Percentiles rank a stretch among this genome's conserved stretches.
Evolutionary conservation across 108 stramenopile genomes (phyloP).

Genomic region (Tribonema minus): DNA sequence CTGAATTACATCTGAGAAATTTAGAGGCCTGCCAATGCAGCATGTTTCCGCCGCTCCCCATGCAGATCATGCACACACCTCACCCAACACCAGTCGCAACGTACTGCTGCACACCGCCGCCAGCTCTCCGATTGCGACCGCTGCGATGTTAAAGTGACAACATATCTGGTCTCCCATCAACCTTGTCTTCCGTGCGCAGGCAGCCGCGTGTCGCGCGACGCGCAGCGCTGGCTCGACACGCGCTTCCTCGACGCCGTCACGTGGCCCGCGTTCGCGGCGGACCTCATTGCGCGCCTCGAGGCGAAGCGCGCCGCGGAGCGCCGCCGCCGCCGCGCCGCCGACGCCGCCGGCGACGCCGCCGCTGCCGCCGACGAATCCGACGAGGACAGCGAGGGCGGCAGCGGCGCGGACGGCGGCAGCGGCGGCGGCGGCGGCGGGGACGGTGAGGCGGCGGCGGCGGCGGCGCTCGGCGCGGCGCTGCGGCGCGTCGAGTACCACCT

Average conservation of each 20-base stretch:
- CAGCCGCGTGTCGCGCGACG: neutral
- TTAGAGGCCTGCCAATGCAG: too few relatives aligned
- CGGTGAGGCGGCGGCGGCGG: neutral
- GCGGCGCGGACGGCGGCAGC: neutral
- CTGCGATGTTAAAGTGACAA: neutral
- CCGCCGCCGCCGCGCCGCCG: neutral
- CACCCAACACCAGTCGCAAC: too few relatives aligned
- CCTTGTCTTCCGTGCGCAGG: neutral
- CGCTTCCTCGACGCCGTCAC: neutral
- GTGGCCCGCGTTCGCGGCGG: neutral
- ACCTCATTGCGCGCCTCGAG: neutral
- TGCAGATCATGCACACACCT: too few relatives aligned
- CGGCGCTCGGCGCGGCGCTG: slow-evolving; percentile 2
- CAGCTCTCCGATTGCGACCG: neutral
- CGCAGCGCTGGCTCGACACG: neutral
- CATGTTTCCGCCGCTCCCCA: too few relatives aligned
- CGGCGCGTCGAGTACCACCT: slow-evolving; percentile 17
- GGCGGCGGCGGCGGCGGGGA: slow-evolving; percentile 2
- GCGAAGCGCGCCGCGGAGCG: neutral
- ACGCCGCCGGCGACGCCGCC: neutral
- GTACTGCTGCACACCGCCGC: neutral
- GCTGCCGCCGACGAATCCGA: neutral
- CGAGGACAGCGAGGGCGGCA: neutral
- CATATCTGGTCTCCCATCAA: neutral
- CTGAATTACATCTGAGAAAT: too few relatives aligned